A percentile compares a stretch with the other conserved stretches of the same genome.
Evolutionary conservation across 257 asterid genomes (phyloP).

Genomic region (Leonotis leonurus): DNA sequence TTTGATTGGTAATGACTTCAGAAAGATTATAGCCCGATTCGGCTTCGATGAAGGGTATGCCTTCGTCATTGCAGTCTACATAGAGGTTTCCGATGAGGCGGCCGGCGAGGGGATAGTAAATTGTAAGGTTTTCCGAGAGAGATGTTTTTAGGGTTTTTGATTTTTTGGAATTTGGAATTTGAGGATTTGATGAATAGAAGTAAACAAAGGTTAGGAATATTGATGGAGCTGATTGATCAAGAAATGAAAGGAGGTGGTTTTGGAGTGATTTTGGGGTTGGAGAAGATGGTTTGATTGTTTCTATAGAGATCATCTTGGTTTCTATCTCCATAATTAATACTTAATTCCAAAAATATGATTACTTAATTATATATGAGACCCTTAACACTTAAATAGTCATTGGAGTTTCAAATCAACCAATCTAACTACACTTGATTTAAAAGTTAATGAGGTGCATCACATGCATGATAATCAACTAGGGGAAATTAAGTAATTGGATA

Average conservation of each 20-base stretch:
- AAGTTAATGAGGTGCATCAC: no score
- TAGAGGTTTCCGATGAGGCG: constrained; percentile 19
- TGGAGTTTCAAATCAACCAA: no score
- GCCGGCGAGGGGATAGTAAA: constrained; percentile 45
- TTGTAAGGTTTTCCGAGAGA: constrained; percentile 26
- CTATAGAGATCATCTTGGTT: constrained; percentile 23
- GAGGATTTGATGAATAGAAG: constrained; percentile 25
- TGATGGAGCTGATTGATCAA: constrained; percentile 38
- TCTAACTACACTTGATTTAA: no score
- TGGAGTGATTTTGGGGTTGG: constrained; percentile 22
- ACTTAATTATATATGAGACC: no score
- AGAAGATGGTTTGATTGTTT: constrained; percentile 32
- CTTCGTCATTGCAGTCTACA: constrained; percentile 37
- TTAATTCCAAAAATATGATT: no score
- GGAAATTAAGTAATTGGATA: no score
- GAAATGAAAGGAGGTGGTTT: constrained; percentile 34
- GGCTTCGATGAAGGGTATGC: constrained; percentile 27
- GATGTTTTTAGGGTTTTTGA: constrained; percentile 29
- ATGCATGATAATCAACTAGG: no score
- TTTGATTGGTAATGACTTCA: neutral
- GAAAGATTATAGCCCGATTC: constrained; percentile 21
- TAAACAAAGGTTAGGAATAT: constrained; percentile 30
- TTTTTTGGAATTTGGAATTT: constrained; percentile 10
- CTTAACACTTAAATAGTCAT: no score
- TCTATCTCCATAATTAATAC: constrained; percentile 13